These are phyloP conservation scores for Trypanosoma congolense DNA, from an alignment of 208 protist genomes.

Conservation along the genomic window DNA sequence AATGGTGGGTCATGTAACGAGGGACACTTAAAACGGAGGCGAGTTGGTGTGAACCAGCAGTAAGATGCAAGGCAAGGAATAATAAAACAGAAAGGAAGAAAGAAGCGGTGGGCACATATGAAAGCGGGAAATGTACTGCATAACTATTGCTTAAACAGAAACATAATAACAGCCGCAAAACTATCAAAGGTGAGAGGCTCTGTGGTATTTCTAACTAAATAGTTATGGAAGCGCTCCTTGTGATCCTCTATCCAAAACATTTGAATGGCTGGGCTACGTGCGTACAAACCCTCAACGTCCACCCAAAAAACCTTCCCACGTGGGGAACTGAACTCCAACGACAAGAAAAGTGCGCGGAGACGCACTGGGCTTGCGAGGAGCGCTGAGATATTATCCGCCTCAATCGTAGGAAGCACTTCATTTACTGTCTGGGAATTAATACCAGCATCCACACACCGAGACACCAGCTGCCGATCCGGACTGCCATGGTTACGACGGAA, in stretches of 20 bases:
- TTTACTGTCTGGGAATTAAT: neutral
- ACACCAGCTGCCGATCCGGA: too few relatives aligned
- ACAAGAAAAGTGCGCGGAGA: constrained; percentile 26
- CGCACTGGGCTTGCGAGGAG: constrained; percentile 22
- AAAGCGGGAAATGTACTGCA: neutral
- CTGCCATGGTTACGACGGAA: too few relatives aligned
- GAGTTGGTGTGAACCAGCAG: too few relatives aligned
- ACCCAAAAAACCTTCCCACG: constrained; percentile 10
- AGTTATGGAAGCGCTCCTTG: constrained; percentile 5
- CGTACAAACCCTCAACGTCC: constrained; percentile 24
- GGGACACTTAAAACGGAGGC: too few relatives aligned
- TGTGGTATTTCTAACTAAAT: constrained; percentile 11
- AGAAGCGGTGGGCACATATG: neutral
- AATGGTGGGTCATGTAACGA: too few relatives aligned
- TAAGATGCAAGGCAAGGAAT: neutral
- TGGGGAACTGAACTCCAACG: constrained; percentile 11
- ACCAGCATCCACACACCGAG: too few relatives aligned
- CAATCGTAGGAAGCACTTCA: constrained; percentile 12
- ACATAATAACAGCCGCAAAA: constrained; percentile 20
- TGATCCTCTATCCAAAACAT: constrained; percentile 21
- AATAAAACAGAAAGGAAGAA: constrained; percentile 7
- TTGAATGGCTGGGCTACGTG: constrained; percentile 29
- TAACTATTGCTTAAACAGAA: constrained; percentile 18
- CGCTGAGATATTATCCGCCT: constrained; percentile 20
- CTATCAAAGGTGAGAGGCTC: constrained; percentile 26